These are phyloP conservation scores for Boehmeria nivea DNA, from an alignment of 306 rosid genomes.

Conservation along the genomic window DNA sequence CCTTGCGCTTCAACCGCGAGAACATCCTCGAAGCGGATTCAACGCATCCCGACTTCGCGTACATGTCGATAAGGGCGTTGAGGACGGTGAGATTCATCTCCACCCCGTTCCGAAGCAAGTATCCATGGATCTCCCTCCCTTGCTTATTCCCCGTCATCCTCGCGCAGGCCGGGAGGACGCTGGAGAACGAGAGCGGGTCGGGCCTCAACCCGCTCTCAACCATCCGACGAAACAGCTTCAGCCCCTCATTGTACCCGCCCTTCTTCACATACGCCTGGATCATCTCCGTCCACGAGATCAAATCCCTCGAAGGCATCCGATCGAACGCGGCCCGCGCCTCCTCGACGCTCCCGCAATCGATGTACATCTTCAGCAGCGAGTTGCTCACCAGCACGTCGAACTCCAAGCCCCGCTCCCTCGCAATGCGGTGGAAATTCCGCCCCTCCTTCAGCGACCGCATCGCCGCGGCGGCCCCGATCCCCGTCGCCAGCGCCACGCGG, in stretches of 20 bases:
- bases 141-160: conserved; percentile 51
- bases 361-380: conserved; percentile 59
- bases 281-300: conserved; percentile 59
- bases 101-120: conserved; percentile 42
- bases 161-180: conserved; percentile 68
- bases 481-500: conserved; percentile 50
- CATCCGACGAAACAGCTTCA: conserved; percentile 56
- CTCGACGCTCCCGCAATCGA: conserved; percentile 42
- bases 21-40: conserved; percentile 45
- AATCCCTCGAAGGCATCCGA: conserved; percentile 44
- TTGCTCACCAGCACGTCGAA: conserved; percentile 52
- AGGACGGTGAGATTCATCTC: conserved; percentile 39
- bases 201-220: conserved; percentile 40
- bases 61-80: conserved; percentile 66
- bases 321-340: conserved; percentile 44
- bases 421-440: conserved; percentile 38
- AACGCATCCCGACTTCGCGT: conserved; percentile 58
- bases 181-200: conserved; percentile 37
- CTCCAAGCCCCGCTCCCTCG: conserved; percentile 41
- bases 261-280: conserved; percentile 43
- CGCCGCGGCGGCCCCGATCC: conserved; percentile 40
- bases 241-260: conserved; percentile 59
- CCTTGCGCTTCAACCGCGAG: conserved; percentile 33
- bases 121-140: conserved; percentile 65
- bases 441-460: conserved; percentile 40